Evolutionary conservation across 2,329 filamentous ascomycete genomes (phyloP).

Genomic region (Botrytis aclada): DNA sequence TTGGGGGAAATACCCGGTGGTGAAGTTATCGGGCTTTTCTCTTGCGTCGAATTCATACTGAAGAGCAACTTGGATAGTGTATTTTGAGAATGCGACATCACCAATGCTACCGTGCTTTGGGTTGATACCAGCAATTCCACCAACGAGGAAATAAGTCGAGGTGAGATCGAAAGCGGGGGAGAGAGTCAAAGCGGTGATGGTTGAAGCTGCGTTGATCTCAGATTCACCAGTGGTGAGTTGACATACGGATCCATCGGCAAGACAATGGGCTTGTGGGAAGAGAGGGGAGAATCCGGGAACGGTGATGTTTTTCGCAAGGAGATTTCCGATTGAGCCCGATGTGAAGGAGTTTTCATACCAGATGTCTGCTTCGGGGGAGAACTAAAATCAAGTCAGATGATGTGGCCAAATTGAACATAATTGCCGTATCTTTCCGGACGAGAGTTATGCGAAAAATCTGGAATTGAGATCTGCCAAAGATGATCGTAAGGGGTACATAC

Average conservation of each 20-base stretch:
- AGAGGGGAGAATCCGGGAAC: constrained; percentile 62
- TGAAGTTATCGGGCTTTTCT: constrained; percentile 62
- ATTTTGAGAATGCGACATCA: constrained; percentile 65
- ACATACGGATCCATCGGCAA: constrained; percentile 57
- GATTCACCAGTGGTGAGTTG: constrained; percentile 66
- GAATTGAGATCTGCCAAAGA: background rate
- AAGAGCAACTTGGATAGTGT: constrained; percentile 69
- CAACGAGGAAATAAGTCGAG: constrained; percentile 67
- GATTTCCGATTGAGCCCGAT: constrained; percentile 48
- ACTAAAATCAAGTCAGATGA: constrained; percentile 43
- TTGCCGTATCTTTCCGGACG: background rate
- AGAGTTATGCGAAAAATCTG: background rate
- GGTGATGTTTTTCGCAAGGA: constrained; percentile 55
- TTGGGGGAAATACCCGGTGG: constrained; percentile 66
- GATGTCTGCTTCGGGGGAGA: constrained; percentile 56
- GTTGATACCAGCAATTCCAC: constrained; percentile 72
- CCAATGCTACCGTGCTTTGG: constrained; percentile 64
- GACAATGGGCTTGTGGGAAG: constrained; percentile 64
- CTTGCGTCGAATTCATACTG: constrained; percentile 74
- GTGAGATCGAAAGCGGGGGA: constrained; percentile 61
- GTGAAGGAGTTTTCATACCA: constrained; percentile 55
- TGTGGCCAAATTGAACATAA: background rate
- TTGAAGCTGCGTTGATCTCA: constrained; percentile 72
- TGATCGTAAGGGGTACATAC: constrained; percentile 41
- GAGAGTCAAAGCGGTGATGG: constrained; percentile 60